Evolutionary conservation across 129 eudicot genomes (phyloP).

Genomic region (Sambucus nigra): DNA sequence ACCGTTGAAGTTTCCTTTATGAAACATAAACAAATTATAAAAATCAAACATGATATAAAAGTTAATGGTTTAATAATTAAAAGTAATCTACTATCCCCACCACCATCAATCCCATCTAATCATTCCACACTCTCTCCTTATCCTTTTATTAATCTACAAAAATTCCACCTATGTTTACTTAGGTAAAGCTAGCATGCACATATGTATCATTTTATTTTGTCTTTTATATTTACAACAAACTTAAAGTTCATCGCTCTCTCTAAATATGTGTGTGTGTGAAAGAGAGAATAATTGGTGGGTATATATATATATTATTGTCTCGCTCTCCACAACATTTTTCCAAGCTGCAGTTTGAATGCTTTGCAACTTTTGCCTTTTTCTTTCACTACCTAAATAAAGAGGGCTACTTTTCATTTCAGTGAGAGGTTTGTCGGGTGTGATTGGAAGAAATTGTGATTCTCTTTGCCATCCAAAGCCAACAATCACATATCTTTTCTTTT

Average conservation of each 20-base stretch:
- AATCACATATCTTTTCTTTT: not conserved
- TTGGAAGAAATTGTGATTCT: slow-evolving; percentile 8
- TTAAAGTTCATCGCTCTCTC: not conserved
- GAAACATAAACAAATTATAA: no score
- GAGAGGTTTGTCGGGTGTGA: slow-evolving; percentile 7
- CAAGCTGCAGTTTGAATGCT: slow-evolving; percentile 11
- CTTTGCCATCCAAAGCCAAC: not conserved
- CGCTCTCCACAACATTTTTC: not conserved
- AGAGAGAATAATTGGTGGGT: no score
- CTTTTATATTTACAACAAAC: not conserved
- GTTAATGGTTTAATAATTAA: no score
- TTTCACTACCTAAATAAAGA: slow-evolving; percentile 2
- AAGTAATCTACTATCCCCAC: not conserved
- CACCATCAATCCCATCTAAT: not conserved
- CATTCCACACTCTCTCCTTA: no score
- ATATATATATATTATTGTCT: not conserved
- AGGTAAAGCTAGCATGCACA: slow-evolving; percentile 1
- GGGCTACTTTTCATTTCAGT: slow-evolving; percentile 2
- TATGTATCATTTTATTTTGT: not conserved
- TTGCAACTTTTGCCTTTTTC: slow-evolving; percentile 6
- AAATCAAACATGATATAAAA: no score
- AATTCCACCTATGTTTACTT: not conserved
- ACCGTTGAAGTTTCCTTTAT: no score
- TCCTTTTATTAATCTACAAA: not conserved
- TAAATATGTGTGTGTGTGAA: no score